A percentile compares a stretch with the other conserved stretches of the same genome.
Conservation (phyloP, 2,329 filamentous ascomycete species). For the Zymoseptoria crescenta region DNA sequence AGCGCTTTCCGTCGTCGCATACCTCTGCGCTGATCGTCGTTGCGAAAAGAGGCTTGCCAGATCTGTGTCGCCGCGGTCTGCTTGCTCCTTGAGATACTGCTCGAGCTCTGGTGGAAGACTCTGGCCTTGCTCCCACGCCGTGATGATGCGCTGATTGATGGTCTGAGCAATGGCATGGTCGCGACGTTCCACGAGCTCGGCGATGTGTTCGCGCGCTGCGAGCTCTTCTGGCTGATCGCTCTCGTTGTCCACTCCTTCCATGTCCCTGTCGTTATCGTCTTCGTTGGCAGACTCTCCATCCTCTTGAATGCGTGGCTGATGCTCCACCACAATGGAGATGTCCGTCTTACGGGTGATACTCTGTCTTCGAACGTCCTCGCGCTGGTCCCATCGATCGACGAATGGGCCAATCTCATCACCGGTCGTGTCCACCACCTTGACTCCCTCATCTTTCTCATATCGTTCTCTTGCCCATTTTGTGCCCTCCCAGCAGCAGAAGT, state of each 20-base stretch:
- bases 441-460: slow-evolving; percentile 67
- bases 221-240: slow-evolving; percentile 14
- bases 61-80: slow-evolving; percentile 22
- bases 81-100: slow-evolving; percentile 30
- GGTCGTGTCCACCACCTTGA: slow-evolving; percentile 63
- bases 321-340: slow-evolving; percentile 27
- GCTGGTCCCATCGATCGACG: slow-evolving; percentile 37
- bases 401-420: slow-evolving; percentile 59
- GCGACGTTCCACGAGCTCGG: slow-evolving; percentile 19
- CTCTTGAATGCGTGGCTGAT: slow-evolving; percentile 17
- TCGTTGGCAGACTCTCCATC: slow-evolving; percentile 14
- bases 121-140: slow-evolving; percentile 26
- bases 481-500: slow-evolving; percentile 73
- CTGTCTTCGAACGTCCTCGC: slow-evolving; percentile 18
- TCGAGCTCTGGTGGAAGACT: slow-evolving; percentile 28
- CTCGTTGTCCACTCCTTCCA: slow-evolving; percentile 15
- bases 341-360: slow-evolving; percentile 29
- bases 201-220: slow-evolving; percentile 21
- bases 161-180: slow-evolving; percentile 18
- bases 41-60: slow-evolving; percentile 10
- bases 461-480: slow-evolving; percentile 76
- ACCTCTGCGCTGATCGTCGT: slow-evolving; percentile 12
- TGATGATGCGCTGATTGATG: slow-evolving; percentile 25
- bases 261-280: slow-evolving; percentile 13
- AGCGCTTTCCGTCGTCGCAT: slow-evolving; percentile 10